A percentile compares a stretch with the other conserved stretches of the same genome.
phyloP scores from a whole-genome alignment of 208 protist genomes.

The Crithidia fasciculata region DNA sequence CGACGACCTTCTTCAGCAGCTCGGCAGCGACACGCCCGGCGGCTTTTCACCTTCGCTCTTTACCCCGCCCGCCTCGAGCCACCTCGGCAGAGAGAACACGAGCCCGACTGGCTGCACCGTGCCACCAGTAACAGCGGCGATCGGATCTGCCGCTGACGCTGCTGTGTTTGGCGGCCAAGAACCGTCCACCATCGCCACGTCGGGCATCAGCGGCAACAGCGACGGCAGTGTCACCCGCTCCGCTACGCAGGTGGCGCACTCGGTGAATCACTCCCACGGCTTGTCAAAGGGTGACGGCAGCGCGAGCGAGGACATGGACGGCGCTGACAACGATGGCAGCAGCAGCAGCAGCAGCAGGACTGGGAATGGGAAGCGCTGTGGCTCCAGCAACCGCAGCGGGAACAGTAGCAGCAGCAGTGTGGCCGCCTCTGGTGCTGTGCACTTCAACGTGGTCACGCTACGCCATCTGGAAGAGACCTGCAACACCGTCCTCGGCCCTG shows the following conservation, averaged over 20 bases:
- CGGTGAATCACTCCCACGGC: constrained; percentile 1
- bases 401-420: constrained; percentile 2
- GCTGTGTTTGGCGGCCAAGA: no score
- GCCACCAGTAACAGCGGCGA: no score
- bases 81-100: no score
- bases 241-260: background rate
- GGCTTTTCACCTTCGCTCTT: no score
- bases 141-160: background rate
- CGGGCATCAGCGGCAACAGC: constrained; percentile 8
- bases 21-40: background rate
- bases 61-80: no score
- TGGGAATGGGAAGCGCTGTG: no score
- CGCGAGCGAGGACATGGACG: background rate
- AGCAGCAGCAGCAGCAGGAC: background rate
- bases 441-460: constrained; percentile 49
- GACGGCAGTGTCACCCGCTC: constrained; percentile 11
- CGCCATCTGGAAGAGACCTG: constrained; percentile 49
- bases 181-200: background rate
- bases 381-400: background rate
- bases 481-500: constrained; percentile 60
- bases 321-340: background rate
- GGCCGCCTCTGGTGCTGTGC: constrained; percentile 22
- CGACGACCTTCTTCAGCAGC: background rate
- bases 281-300: background rate
- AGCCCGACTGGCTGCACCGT: no score